A percentile compares a stretch with the other conserved stretches of the same genome.
Evolutionary conservation across 495 filamentous ascomycete species (phyloP).

Genomic region (Xylaria palmicola): DNA sequence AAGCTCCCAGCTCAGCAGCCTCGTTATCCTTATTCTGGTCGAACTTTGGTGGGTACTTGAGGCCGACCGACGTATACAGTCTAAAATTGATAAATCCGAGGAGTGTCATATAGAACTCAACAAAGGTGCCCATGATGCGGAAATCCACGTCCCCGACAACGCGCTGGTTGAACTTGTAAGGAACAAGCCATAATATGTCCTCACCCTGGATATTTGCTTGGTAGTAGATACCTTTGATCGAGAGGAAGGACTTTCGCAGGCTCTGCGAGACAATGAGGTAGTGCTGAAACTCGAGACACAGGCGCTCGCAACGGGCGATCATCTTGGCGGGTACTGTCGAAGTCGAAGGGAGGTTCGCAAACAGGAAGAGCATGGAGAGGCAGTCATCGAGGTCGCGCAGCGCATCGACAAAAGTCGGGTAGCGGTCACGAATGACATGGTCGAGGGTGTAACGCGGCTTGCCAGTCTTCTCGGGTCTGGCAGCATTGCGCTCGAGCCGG

Average conservation of each 20-base stretch:
- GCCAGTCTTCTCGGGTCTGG: conserved; percentile 77
- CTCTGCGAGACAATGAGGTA: conserved; percentile 90
- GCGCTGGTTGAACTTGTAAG: conserved; percentile 93
- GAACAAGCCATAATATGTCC: conserved; percentile 94
- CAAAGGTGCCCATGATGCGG: conserved; percentile 97
- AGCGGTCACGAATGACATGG: conserved; percentile 96
- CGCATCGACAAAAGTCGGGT: conserved; percentile 95
- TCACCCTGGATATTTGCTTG: conserved; percentile 98
- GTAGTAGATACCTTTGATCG: conserved; percentile 99
- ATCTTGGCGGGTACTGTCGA: conserved; percentile 86
- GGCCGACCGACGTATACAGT: conserved; percentile 83
- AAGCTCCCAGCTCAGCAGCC: conserved; percentile 88
- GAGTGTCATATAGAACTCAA: conserved; percentile 96
- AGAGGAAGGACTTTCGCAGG: conserved; percentile 91
- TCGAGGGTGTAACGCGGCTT: conserved; percentile 85
- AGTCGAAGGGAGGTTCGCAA: conserved; percentile 91
- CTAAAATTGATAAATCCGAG: conserved; percentile 94
- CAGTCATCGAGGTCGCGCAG: conserved; percentile 95
- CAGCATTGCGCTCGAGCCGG: conserved; percentile 58
- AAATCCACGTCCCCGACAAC: conserved; percentile 94
- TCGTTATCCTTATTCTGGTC: conserved; percentile 81
- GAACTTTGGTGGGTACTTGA: conserved; percentile 94
- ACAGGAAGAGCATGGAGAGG: conserved; percentile 93
- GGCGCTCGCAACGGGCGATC: conserved; percentile 84
- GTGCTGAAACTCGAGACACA: conserved; percentile 94